These are phyloP conservation scores for Alternaria sp. DNA, from an alignment of 2,329 filamentous ascomycete genomes.

Conservation along the genomic window DNA sequence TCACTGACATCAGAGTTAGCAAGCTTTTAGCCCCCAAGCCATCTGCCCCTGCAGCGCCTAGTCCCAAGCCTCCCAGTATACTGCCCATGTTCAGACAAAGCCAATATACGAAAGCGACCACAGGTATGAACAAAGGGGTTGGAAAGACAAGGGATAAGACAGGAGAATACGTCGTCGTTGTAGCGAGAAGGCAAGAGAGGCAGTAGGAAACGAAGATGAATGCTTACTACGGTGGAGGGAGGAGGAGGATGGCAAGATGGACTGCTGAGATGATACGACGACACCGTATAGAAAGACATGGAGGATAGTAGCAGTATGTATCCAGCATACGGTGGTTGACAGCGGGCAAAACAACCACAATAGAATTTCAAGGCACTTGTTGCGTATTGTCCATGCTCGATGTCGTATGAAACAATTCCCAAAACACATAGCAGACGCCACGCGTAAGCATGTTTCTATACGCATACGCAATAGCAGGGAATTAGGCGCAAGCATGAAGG, in stretches of 20 bases:
- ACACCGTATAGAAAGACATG: background rate
- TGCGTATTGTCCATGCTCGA: background rate
- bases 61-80: background rate
- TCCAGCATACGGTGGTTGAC: background rate
- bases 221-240: background rate
- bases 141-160: background rate
- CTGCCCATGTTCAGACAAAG: background rate
- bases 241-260: background rate
- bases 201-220: background rate
- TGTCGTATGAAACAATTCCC: background rate
- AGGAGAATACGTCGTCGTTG: background rate
- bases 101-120: background rate
- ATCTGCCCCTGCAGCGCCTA: background rate
- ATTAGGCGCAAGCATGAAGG: background rate
- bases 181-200: background rate
- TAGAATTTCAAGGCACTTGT: background rate
- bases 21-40: background rate
- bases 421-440: background rate
- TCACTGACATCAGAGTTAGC: background rate
- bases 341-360: background rate
- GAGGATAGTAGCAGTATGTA: background rate
- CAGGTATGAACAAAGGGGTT: background rate
- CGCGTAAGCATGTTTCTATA: background rate
- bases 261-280: background rate
- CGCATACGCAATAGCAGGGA: background rate